phyloP scores from a whole-genome alignment of 2,329 filamentous ascomycete species.

The Trichophyton simii region DNA sequence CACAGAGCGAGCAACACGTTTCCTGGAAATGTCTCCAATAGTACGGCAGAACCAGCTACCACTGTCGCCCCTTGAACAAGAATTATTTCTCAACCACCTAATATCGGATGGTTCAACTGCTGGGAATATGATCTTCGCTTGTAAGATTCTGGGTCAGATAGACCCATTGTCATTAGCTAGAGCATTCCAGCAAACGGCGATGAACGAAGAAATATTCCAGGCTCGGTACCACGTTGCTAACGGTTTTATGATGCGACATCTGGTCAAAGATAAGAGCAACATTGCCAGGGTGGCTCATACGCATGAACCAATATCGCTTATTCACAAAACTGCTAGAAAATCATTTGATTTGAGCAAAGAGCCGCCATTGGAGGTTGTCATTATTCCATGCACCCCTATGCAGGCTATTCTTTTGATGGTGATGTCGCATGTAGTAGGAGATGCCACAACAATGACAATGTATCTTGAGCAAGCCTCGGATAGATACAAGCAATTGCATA shows the following conservation, averaged over 20 bases:
- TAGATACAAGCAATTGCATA: not conserved
- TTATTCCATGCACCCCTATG: not conserved
- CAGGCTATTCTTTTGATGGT: not conserved
- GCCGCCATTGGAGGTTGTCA: not conserved
- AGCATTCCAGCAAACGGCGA: not conserved
- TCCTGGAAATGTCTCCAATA: not conserved
- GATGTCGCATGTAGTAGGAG: conserved; percentile 3
- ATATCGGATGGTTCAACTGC: not conserved
- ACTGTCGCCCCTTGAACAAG: not conserved
- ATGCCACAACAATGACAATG: not conserved
- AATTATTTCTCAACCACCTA: not conserved
- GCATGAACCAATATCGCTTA: not conserved
- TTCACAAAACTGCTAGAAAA: not conserved
- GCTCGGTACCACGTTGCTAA: not conserved
- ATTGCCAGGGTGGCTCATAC: not conserved
- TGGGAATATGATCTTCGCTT: not conserved
- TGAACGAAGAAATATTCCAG: not conserved
- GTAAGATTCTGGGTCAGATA: not conserved
- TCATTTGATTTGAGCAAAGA: not conserved
- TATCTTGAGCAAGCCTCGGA: not conserved
- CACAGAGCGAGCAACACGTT: not conserved
- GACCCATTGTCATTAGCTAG: not conserved
- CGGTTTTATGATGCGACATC: not conserved
- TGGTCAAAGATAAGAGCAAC: not conserved
- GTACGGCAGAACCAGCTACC: not conserved